phyloP scores from a whole-genome alignment of 257 asterid genomes.

The Solanum sejunctum region DNA sequence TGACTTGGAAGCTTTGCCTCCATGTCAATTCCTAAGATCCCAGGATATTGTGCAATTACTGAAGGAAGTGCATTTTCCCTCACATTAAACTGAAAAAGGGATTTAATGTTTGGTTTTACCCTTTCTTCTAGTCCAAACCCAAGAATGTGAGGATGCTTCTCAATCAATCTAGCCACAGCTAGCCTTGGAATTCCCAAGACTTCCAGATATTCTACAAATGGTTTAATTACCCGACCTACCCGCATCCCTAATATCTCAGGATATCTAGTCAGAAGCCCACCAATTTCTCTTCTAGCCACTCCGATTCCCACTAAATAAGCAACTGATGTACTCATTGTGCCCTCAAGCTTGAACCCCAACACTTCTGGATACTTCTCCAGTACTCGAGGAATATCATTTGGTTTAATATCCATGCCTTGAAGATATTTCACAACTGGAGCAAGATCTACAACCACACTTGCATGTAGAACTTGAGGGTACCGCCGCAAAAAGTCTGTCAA shows the following conservation, averaged over 20 bases:
- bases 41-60: slow-evolving; percentile 84
- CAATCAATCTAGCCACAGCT: slow-evolving; percentile 84
- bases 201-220: slow-evolving; percentile 77
- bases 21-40: slow-evolving; percentile 61
- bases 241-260: slow-evolving; percentile 95
- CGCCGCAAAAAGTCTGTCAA: slow-evolving; percentile 66
- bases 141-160: slow-evolving; percentile 69
- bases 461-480: slow-evolving; percentile 94
- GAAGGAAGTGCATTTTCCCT: slow-evolving; percentile 47
- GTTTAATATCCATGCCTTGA: slow-evolving; percentile 94
- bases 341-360: slow-evolving; percentile 90
- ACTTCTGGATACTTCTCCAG: slow-evolving; percentile 81
- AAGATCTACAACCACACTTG: slow-evolving; percentile 91
- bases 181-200: slow-evolving; percentile 62
- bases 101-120: slow-evolving; percentile 56
- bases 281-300: slow-evolving; percentile 86
- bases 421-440: slow-evolving; percentile 89
- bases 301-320: slow-evolving; percentile 95
- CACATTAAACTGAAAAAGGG: slow-evolving; percentile 52
- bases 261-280: slow-evolving; percentile 57
- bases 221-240: slow-evolving; percentile 89
- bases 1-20: slow-evolving; percentile 37
- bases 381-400: slow-evolving; percentile 71
- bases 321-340: slow-evolving; percentile 98
- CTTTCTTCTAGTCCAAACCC: slow-evolving; percentile 71